Conservation (phyloP, 768 basidiomycete genomes). For the Myochromella boudieri region DNA sequence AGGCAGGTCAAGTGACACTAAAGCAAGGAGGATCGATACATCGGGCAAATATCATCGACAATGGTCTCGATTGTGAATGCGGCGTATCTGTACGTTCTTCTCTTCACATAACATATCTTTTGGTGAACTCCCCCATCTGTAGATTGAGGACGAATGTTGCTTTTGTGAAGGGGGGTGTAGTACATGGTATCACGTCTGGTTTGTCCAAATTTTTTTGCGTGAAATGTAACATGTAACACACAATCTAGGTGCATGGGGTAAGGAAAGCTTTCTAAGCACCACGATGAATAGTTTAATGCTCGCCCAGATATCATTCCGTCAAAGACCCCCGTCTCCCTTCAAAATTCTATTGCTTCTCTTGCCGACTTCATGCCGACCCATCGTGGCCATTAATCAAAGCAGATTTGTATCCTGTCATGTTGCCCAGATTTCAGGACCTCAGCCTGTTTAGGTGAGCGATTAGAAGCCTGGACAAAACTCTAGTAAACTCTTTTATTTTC, state of each 20-base stretch:
- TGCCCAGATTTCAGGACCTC: conserved; percentile 66
- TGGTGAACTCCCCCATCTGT: neutral
- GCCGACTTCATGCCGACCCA: conserved; percentile 63
- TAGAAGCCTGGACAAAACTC: no score
- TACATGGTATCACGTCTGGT: conserved; percentile 81
- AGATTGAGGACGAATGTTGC: conserved; percentile 58
- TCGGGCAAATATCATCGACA: conserved; percentile 28
- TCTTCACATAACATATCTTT: neutral
- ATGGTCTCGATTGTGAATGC: conserved; percentile 67
- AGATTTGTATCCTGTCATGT: conserved; percentile 55
- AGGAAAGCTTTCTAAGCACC: neutral
- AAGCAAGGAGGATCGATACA: conserved; percentile 9
- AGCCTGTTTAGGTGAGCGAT: conserved; percentile 62
- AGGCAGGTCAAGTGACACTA: conserved; percentile 14
- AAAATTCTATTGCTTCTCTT: conserved; percentile 73
- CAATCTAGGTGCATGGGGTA: conserved; percentile 62
- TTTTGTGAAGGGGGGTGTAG: conserved; percentile 75
- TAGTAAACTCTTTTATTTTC: neutral
- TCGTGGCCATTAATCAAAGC: conserved; percentile 71
- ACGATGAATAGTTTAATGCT: neutral
- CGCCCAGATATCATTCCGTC: conserved; percentile 57
- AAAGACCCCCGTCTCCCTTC: conserved; percentile 58
- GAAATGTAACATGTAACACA: neutral
- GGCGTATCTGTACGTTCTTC: conserved; percentile 48
- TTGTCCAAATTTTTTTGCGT: conserved; percentile 17